Evolutionary conservation across 2,329 filamentous ascomycete species (phyloP).

Genomic region (Botryotinia globosa): DNA sequence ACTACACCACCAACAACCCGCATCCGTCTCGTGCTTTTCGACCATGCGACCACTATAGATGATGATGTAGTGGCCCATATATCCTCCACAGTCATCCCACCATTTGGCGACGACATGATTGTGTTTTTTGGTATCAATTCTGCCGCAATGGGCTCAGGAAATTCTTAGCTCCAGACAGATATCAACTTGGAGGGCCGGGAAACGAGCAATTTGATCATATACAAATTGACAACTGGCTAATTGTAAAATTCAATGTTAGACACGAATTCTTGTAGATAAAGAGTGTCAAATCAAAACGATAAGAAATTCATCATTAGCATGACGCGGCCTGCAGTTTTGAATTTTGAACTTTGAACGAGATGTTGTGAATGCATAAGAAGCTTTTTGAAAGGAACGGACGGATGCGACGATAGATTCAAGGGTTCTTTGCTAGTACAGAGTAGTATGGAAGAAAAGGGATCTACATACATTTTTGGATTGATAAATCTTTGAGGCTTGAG

Average conservation of each 20-base stretch:
- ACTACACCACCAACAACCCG: conserved; percentile 31
- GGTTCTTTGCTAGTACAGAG: not conserved
- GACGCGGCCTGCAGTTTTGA: conserved; percentile 1
- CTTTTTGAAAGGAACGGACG: not conserved
- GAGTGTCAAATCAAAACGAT: not conserved
- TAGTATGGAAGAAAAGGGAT: not conserved
- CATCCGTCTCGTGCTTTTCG: conserved; percentile 36
- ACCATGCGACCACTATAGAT: conserved; percentile 30
- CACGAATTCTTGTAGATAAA: not conserved
- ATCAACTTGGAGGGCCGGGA: not conserved
- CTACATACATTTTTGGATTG: not conserved
- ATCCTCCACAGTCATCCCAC: conserved; percentile 37
- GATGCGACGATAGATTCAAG: not conserved
- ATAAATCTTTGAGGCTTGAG: not conserved
- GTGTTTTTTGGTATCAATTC: not conserved
- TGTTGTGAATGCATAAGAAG: not conserved
- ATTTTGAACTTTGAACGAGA: not conserved
- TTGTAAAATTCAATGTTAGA: not conserved
- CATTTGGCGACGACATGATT: conserved; percentile 27
- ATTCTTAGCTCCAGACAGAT: not conserved
- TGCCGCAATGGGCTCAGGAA: conserved; percentile 6
- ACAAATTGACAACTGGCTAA: not conserved
- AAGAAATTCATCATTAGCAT: not conserved
- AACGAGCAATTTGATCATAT: not conserved
- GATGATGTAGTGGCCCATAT: conserved; percentile 32